Evolutionary conservation across 352 stramenopile species (phyloP), one percentile per base, ranked within the genome.

Genomic region (Pythium dissotocum): DNA sequence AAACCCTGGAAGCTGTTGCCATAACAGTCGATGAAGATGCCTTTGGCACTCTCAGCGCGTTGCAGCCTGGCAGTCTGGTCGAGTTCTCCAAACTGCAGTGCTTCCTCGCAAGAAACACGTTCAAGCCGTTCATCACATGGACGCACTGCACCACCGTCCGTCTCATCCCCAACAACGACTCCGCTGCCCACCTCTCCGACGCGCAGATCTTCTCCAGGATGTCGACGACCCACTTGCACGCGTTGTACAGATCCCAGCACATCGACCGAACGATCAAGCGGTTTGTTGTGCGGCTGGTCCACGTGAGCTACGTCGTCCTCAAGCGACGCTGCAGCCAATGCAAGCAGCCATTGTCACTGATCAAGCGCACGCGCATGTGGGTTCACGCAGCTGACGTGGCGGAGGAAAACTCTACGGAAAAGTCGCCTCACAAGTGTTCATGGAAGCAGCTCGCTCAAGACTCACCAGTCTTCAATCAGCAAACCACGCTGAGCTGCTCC

Each of bases 301-400:
- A 95, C 49, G 61, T 94, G 9, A 92, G 69, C 56, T 93, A 94
- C 54, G 82, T 88, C 14, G 57, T 91, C 1, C 57, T 95, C 6
- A 95, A 95, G 67, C 79, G 83, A 28, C 82, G 79, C 32, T 95
- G 88, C 53, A 33, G 53, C 8, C 61, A 71, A 30, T 95, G 88
- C 55, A 77, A 92, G 21, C 70, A 79, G 30, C 56, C 69, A 2
- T 54, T 95, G 28, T 54, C 70, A 9, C 59, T 91, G 6, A 55
- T 88, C 21, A 83, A 70, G n/a, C 73, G 63, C 13, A 76, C 76
- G 30, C 69, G 74, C 4, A 58, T 72, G 32, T 91, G 83, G 78
- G 69, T 77, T 9, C 82, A 89, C 52, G 33, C 38, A 35, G 12
- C 21, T 4, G 51, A 59, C 5, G 14, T 61, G 24, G 18, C 8